Percentiles rank a stretch among this genome's conserved stretches.
phyloP scores from a whole-genome alignment of 768 basidiomycete genomes.

The Coprinopsis sp. region DNA sequence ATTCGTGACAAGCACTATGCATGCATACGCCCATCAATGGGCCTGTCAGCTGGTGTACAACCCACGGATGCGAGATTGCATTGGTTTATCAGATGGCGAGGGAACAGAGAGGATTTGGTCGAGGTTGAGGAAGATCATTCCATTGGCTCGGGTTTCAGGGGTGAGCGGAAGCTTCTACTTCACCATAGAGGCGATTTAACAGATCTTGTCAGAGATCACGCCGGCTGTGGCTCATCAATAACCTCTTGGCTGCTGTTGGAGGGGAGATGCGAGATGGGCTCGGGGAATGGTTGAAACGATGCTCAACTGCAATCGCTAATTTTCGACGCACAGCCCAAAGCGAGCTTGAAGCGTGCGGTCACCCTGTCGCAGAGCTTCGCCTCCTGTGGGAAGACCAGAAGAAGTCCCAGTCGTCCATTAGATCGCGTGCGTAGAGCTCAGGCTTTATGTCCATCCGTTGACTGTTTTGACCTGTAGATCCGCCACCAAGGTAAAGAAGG shows the following conservation, averaged over 20 bases:
- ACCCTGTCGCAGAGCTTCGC: background rate
- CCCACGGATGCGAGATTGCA: background rate
- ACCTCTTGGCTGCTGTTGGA: background rate
- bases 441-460: background rate
- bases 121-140: conserved; percentile 28
- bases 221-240: conserved; percentile 31
- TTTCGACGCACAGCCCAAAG: background rate
- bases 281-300: background rate
- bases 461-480: conserved; percentile 17
- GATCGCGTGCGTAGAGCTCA: background rate
- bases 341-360: background rate
- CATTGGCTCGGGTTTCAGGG: conserved; percentile 24
- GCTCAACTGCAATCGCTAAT: background rate
- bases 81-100: background rate
- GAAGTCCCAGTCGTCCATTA: background rate
- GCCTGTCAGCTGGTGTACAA: background rate
- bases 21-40: conserved; percentile 15
- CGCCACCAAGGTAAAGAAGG: conserved; percentile 25
- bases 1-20: conserved; percentile 21
- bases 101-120: conserved; percentile 24
- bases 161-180: conserved; percentile 20
- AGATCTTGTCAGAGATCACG: conserved; percentile 15
- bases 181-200: background rate
- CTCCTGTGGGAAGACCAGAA: background rate
- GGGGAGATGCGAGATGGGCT: background rate